Evolutionary conservation across 805 yeast species (phyloP).

Genomic region (Candida pini): DNA sequence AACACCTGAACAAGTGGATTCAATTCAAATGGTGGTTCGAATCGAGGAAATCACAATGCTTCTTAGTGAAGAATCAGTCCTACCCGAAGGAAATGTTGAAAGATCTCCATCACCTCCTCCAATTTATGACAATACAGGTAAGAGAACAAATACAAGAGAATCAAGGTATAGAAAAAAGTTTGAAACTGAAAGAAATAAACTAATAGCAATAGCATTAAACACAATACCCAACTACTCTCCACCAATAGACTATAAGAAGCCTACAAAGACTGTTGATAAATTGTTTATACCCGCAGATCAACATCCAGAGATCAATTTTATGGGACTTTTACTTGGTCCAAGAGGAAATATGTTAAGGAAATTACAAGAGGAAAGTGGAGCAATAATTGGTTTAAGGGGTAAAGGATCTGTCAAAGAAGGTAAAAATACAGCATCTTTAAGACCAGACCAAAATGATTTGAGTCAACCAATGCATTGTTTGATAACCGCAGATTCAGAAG

Average conservation of each 20-base stretch:
- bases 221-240: slow-evolving; percentile 72
- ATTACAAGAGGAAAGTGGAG: slow-evolving; percentile 81
- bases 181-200: slow-evolving; percentile 73
- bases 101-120: slow-evolving; percentile 92
- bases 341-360: slow-evolving; percentile 85
- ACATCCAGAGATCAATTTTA: slow-evolving; percentile 88
- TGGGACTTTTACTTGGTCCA: slow-evolving; percentile 89
- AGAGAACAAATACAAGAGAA: slow-evolving; percentile 81
- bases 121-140: slow-evolving; percentile 75
- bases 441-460: slow-evolving; percentile 46
- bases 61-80: slow-evolving; percentile 44
- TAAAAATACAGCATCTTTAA: slow-evolving; percentile 44
- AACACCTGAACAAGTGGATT: slow-evolving; percentile 75
- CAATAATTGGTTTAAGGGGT: slow-evolving; percentile 87
- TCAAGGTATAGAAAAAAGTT: slow-evolving; percentile 51
- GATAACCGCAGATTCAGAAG: slow-evolving; percentile 77
- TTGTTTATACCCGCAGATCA: slow-evolving; percentile 79
- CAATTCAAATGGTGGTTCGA: slow-evolving; percentile 63
- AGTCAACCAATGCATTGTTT: slow-evolving; percentile 88
- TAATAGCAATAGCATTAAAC: slow-evolving; percentile 71
- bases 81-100: slow-evolving; percentile 42
- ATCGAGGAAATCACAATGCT: slow-evolving; percentile 73
- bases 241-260: slow-evolving; percentile 69
- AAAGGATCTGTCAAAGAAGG: slow-evolving; percentile 96
- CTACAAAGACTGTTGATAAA: slow-evolving; percentile 67